Conservation (phyloP, 805 yeast species). For the Hanseniaspora pseudoguilliermondii region DNA sequence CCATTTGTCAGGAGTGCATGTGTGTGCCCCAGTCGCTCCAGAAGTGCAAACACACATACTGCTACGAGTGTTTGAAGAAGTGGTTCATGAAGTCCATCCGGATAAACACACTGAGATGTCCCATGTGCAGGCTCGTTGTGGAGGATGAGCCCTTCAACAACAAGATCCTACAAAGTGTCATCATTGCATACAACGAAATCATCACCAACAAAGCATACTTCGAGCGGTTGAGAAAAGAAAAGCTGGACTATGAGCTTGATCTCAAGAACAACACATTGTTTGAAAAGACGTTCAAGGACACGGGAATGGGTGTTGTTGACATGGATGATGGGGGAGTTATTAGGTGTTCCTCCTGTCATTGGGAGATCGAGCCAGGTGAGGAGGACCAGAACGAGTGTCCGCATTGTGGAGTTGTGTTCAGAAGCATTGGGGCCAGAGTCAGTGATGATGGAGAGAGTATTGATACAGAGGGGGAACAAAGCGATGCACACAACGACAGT, state of each 20-base stretch:
- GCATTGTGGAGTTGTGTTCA: conserved; percentile 50
- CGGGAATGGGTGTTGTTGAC: conserved; percentile 44
- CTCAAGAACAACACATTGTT: conserved; percentile 31
- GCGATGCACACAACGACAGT: conserved; percentile 6
- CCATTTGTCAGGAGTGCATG: conserved; percentile 60
- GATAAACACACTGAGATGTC: conserved; percentile 41
- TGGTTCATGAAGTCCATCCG: conserved; percentile 41
- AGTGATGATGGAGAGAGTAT: conserved; percentile 14
- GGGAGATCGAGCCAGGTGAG: conserved; percentile 41
- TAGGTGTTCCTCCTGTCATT: conserved; percentile 62
- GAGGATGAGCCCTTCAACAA: conserved; percentile 42
- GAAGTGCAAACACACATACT: conserved; percentile 62
- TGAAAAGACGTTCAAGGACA: conserved; percentile 36
- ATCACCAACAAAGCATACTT: conserved; percentile 18
- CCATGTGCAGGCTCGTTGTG: conserved; percentile 47
- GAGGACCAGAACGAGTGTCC: conserved; percentile 47
- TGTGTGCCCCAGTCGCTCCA: conserved; percentile 46
- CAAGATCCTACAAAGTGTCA: conserved; percentile 35
- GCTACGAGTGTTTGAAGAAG: conserved; percentile 49
- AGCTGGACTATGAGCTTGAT: conserved; percentile 32
- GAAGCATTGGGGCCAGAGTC: conserved; percentile 18
- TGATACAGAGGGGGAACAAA: conserved; percentile 9
- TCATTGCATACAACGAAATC: conserved; percentile 29
- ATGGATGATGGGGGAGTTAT: conserved; percentile 54
- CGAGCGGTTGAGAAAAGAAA: conserved; percentile 7